Evolutionary conservation across 768 basidiomycete genomes (phyloP), one percentile per base, ranked within the genome.

Genomic region (Mycena filopes): DNA sequence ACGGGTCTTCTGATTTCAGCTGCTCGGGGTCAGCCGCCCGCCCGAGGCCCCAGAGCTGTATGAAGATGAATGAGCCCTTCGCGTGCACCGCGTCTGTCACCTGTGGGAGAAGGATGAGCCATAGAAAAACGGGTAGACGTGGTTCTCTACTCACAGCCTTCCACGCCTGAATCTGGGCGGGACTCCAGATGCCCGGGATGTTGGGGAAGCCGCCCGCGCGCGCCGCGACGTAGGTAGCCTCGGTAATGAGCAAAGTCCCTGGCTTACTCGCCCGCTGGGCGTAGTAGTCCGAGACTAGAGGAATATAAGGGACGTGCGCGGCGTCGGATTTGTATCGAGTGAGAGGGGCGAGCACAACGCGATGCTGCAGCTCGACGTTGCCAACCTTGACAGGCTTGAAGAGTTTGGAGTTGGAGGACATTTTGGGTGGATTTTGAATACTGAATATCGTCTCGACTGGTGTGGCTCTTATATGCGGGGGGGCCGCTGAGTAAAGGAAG

Each of bases 21-120:
- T 54, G 21, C n/a, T 21, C 33, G 26, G 10, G n/a, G 2, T 47
- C 10, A 2, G 66, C 60, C 0, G 55, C 46, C 3, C 66, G 66
- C 6, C 66, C 66, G 20, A 57, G 48, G 2, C 60, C 85, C 75
- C 84, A 84, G 1, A 83, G 71, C 65, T 86, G 85, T 15, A 77
- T 45, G 66, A 75, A 81, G 57, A 84, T 79, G 68, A 78, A 81
- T 0, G 81, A 84, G 3, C 82, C 81, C 42, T 83, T 79, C 3
- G 78, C 79, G 69, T 87, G 87, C 0, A 87, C 84, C 0, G 78
- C 78, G 9, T 82, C 80, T 25, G 80, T 82, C 18, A 89, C 73
- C 80, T 80, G 36, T 2, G 31, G 13, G 13, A 8, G 6, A 18
- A 13, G 49, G 13, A 38, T n/a, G 28, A 4, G 41, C 20, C 26